Evolutionary conservation across 768 basidiomycete species (phyloP).

Genomic region (Suillus bovinus): DNA sequence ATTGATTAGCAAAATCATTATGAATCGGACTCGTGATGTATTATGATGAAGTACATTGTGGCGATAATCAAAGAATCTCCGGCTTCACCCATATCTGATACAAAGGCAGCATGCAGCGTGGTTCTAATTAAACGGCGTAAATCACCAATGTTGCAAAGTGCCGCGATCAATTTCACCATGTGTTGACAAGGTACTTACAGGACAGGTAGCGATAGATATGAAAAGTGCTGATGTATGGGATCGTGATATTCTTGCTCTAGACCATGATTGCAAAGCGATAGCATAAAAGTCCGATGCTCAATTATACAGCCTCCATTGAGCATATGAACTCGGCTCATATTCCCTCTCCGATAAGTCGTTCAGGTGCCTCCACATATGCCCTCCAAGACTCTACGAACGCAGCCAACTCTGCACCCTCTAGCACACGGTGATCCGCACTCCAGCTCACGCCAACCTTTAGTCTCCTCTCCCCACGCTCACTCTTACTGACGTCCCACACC

Average conservation of each 20-base stretch:
- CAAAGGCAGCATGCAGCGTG: neutral
- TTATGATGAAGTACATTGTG: neutral
- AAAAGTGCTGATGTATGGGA: neutral
- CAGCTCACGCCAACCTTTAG: slow-evolving; percentile 71
- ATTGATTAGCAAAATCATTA: neutral
- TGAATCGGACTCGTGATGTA: neutral
- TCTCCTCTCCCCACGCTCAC: slow-evolving; percentile 44
- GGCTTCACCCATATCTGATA: neutral
- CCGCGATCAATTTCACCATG: neutral
- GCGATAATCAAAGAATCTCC: neutral
- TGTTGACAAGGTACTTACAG: neutral
- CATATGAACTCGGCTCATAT: slow-evolving; percentile 26
- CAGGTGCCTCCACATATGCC: slow-evolving; percentile 73
- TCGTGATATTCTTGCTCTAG: neutral
- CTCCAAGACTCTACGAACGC: slow-evolving; percentile 90
- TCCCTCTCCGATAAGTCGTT: slow-evolving; percentile 59
- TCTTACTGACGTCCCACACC: slow-evolving; percentile 63
- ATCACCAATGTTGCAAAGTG: neutral
- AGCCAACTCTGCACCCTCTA: slow-evolving; percentile 87
- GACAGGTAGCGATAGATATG: neutral
- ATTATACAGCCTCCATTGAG: neutral
- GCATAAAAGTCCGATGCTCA: neutral
- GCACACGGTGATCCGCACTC: slow-evolving; percentile 85
- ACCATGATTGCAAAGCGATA: slow-evolving; percentile 4
- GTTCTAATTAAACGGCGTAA: neutral